Evolutionary conservation across 2,329 filamentous ascomycete species (phyloP).

Genomic region (Calonectria montana): DNA sequence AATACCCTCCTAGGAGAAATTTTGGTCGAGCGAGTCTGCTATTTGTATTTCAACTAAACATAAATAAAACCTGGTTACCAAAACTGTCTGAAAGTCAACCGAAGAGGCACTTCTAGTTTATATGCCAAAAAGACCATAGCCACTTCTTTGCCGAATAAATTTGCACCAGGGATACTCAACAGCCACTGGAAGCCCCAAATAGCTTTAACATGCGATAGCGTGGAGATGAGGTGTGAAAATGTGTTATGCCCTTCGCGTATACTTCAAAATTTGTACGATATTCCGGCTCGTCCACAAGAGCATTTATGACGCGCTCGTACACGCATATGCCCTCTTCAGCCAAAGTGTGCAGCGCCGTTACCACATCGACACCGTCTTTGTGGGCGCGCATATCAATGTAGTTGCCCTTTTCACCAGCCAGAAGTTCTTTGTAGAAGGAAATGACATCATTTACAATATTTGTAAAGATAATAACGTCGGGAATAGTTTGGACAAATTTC

Average conservation of each 20-base stretch:
- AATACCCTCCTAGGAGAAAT: too few relatives aligned
- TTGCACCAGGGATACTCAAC: too few relatives aligned
- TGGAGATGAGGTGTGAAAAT: background rate
- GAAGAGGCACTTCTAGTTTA: too few relatives aligned
- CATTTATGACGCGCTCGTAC: background rate
- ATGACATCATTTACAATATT: conserved; percentile 27
- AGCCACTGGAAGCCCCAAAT: background rate
- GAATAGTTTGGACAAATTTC: conserved; percentile 11
- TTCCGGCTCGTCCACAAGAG: background rate
- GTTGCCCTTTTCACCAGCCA: conserved; percentile 22
- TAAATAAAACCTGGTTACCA: too few relatives aligned
- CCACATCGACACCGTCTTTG: conserved; percentile 16
- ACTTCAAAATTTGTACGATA: background rate
- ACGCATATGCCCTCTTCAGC: background rate
- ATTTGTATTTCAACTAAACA: too few relatives aligned
- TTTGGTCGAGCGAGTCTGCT: too few relatives aligned
- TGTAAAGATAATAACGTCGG: conserved; percentile 22
- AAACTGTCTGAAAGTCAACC: too few relatives aligned
- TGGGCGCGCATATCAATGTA: conserved; percentile 22
- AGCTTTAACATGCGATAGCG: background rate
- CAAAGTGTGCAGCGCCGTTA: background rate
- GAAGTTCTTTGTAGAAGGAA: conserved; percentile 24
- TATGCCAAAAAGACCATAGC: too few relatives aligned
- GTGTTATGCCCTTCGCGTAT: background rate
- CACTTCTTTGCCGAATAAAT: too few relatives aligned